Evolutionary conservation across 306 rosid species (phyloP), one percentile per base, ranked within the genome.

Genomic region (Corylus heterophylla): DNA sequence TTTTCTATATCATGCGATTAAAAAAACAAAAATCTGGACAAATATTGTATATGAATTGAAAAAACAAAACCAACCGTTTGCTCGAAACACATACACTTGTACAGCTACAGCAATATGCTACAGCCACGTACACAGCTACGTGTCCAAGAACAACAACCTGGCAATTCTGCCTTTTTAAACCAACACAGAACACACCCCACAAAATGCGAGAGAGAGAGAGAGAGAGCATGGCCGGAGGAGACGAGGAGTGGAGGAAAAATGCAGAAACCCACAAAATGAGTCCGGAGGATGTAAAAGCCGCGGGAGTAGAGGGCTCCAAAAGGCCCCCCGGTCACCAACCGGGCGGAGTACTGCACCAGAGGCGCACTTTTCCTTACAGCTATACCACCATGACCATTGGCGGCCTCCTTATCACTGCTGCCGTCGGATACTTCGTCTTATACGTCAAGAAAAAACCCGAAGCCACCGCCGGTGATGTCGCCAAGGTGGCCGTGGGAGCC

Each of bases 211-310:
- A 50, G 61, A 49, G 75, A 7, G 10, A 48, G 29, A 55, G 56
- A 64, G 59, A 31, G 27, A 84, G 8, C 11, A 86, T 86, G 93
- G 35, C 35, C 2, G 81, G 76, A 63, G 71, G 83, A 49, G 77
- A 79, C 1, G 88, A 84, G 78, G 89, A 85, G 1, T 84, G 92
- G 90, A 94, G 88, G 73, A 88, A 71, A 71, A 85, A 8, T 61
- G 93, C 90, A 63, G 95, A 91, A 58, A 89, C 97, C 0, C 88
- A 82, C 74, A 85, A 85, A 49, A 89, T 86, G 97, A 91, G 67
- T 42, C 22, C 87, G 1, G 91, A 89, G 52, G 89, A 89, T 47
- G 86, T 84, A 50, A 86, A 82, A 77, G 89, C 84, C 18, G 90
- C 89, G 0, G 96, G 96, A 50, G 92, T 87, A 0, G 92, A 91